phyloP scores from a whole-genome alignment of 2,329 filamentous ascomycete species.

The Sodiomyces alkalinus region DNA sequence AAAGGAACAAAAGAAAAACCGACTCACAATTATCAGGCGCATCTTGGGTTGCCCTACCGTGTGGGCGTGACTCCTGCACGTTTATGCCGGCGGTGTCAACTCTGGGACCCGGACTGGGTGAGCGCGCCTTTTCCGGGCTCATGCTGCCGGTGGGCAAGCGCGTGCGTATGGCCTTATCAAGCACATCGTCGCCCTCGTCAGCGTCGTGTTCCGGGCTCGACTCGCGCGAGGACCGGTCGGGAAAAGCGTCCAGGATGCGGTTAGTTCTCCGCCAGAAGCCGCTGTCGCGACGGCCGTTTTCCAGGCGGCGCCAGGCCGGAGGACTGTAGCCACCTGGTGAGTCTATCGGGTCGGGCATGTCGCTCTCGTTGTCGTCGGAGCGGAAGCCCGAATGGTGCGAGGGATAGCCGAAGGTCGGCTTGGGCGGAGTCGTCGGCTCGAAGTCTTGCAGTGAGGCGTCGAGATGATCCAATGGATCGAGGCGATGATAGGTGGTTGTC shows the following conservation, averaged over 20 bases:
- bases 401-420: conserved; percentile 21
- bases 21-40: conserved; percentile 35
- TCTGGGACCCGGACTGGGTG: conserved; percentile 30
- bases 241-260: conserved; percentile 33
- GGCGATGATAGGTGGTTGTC: too few species aligned
- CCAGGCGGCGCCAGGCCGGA: conserved; percentile 44
- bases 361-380: conserved; percentile 22
- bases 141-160: conserved; percentile 38
- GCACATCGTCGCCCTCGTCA: conserved; percentile 23
- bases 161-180: conserved; percentile 37
- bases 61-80: conserved; percentile 14
- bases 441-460: conserved; percentile 40
- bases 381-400: conserved; percentile 27
- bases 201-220: conserved; percentile 19
- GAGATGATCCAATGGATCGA: conserved; percentile 24
- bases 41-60: conserved; percentile 14
- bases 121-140: conserved; percentile 36
- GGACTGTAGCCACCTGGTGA: conserved; percentile 44
- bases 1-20: too few species aligned
- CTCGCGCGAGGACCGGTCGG: conserved; percentile 14
- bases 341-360: conserved; percentile 22
- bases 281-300: conserved; percentile 41
- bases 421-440: conserved; percentile 28
- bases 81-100: conserved; percentile 16
- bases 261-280: conserved; percentile 44